Evolutionary conservation across 495 filamentous ascomycete species (phyloP).

Genomic region (Podospora pseudopauciseta): DNA sequence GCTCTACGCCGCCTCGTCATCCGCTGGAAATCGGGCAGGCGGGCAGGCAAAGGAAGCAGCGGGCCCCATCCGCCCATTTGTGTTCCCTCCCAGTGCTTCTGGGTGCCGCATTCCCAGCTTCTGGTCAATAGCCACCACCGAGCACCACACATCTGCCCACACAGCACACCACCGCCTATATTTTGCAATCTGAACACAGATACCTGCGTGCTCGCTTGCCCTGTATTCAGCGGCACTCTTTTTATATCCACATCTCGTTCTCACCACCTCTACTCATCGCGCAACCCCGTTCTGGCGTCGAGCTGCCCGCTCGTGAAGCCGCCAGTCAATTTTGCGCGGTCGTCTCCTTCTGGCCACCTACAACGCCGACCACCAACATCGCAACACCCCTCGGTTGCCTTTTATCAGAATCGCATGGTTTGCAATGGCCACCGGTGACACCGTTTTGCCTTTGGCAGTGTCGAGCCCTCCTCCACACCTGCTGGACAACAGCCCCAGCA

Average conservation of each 20-base stretch:
- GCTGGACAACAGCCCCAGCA: slow-evolving; percentile 37
- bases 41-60: slow-evolving; percentile 26
- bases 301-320: slow-evolving; percentile 24
- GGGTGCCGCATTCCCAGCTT: slow-evolving; percentile 24
- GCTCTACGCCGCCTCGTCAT: slow-evolving; percentile 20
- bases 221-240: slow-evolving; percentile 4
- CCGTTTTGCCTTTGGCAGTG: slow-evolving; percentile 39
- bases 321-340: slow-evolving; percentile 31
- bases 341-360: slow-evolving; percentile 16
- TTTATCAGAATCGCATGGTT: slow-evolving; percentile 22
- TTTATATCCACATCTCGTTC: neutral
- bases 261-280: slow-evolving; percentile 12
- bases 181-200: neutral
- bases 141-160: slow-evolving; percentile 20
- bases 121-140: slow-evolving; percentile 20
- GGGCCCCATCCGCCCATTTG: slow-evolving; percentile 19
- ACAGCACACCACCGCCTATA: slow-evolving; percentile 9
- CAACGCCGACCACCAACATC: slow-evolving; percentile 19
- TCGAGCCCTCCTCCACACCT: slow-evolving; percentile 45
- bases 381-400: slow-evolving; percentile 3
- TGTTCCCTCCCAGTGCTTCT: slow-evolving; percentile 23
- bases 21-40: slow-evolving; percentile 20
- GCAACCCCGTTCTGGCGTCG: slow-evolving; percentile 19
- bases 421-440: slow-evolving; percentile 47
- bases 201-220: neutral